A percentile compares a stretch with the other conserved stretches of the same genome.
Evolutionary conservation across 2,329 filamentous ascomycete genomes (phyloP).

Genomic region (Biscogniauxia sp.): DNA sequence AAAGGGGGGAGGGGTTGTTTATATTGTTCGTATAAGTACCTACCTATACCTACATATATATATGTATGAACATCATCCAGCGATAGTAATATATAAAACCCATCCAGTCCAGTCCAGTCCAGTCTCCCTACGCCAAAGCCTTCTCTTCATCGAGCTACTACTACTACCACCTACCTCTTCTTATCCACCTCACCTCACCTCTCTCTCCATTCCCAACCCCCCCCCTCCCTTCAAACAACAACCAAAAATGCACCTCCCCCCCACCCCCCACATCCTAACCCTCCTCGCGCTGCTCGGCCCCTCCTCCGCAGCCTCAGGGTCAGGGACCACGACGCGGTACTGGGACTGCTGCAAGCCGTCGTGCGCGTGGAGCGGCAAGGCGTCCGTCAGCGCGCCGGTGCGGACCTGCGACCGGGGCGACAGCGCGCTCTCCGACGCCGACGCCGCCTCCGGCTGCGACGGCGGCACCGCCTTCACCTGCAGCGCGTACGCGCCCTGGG

Average conservation of each 20-base stretch:
- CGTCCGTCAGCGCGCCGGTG: conserved; percentile 40
- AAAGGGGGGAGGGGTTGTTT: too few species aligned
- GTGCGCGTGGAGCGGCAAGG: conserved; percentile 50
- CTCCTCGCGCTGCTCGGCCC: conserved; percentile 6
- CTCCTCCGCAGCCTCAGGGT: conserved; percentile 18
- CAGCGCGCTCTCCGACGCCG: conserved; percentile 40
- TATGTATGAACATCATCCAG: too few species aligned
- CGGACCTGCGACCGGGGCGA: conserved; percentile 44
- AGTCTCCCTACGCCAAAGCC: too few species aligned
- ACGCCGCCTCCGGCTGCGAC: conserved; percentile 45
- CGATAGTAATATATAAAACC: too few species aligned
- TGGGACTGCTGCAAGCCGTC: conserved; percentile 59
- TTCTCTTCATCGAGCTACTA: too few species aligned
- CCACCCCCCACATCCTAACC: conserved; percentile 1
- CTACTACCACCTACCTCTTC: too few species aligned
- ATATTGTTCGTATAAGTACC: too few species aligned
- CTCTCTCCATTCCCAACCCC: too few species aligned
- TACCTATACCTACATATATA: too few species aligned
- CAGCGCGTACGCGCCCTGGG: conserved; percentile 51
- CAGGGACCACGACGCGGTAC: conserved; percentile 33
- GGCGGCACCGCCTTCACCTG: conserved; percentile 52
- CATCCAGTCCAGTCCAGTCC: too few species aligned
- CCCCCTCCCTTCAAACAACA: too few species aligned
- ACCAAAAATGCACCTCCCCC: conserved; percentile 11
- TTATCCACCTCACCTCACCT: too few species aligned